phyloP scores from a whole-genome alignment of 208 protist species.

The Balamuthia mandrillaris region DNA sequence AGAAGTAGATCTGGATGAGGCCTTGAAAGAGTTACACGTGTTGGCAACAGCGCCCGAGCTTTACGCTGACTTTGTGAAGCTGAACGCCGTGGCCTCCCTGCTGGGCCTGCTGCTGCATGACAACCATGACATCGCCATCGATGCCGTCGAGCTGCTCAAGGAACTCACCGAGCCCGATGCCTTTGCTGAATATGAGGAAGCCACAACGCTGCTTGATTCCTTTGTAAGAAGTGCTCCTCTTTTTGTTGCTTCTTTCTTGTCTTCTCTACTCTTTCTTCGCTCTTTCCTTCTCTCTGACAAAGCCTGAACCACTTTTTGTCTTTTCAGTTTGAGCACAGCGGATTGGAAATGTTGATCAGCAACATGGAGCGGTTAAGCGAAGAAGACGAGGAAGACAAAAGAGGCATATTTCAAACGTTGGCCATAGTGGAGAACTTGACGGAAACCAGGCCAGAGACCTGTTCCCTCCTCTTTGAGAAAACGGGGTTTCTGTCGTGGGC shows the following conservation, averaged over 20 bases:
- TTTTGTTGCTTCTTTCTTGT: not conserved
- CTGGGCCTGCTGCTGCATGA: conserved; percentile 66
- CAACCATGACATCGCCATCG: conserved; percentile 63
- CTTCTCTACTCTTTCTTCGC: not conserved
- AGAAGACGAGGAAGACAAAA: conserved; percentile 47
- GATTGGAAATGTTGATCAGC: conserved; percentile 41
- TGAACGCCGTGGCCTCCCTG: conserved; percentile 52
- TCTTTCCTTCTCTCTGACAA: not conserved
- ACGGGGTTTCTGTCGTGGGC: conserved; percentile 47
- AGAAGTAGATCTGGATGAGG: conserved; percentile 67
- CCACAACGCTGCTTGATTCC: not conserved
- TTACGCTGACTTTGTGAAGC: conserved; percentile 58
- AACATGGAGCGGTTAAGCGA: conserved; percentile 61
- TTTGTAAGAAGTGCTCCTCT: not conserved
- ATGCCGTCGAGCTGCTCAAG: conserved; percentile 63
- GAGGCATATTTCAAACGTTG: conserved; percentile 60
- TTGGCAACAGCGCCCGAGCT: conserved; percentile 68
- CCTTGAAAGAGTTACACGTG: conserved; percentile 65
- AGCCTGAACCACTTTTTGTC: not conserved
- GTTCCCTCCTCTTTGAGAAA: not conserved
- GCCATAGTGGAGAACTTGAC: conserved; percentile 68
- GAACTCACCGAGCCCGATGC: conserved; percentile 58
- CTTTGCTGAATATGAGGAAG: not conserved
- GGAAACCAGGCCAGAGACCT: conserved; percentile 39
- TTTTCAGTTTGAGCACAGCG: conserved; percentile 47